Evolutionary conservation across 306 rosid genomes (phyloP).

Genomic region (Alnus glutinosa): DNA sequence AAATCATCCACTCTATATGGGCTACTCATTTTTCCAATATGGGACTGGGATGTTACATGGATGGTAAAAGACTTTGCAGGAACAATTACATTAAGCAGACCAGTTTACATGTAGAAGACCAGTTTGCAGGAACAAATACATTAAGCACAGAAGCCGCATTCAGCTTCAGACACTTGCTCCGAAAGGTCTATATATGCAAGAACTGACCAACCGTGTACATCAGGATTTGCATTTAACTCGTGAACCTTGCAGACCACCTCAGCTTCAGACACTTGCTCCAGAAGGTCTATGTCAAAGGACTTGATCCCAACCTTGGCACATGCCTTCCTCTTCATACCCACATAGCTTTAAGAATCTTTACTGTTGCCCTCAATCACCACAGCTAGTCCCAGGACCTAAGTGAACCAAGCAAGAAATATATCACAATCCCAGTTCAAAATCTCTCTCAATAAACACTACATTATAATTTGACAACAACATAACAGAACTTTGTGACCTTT

Average conservation of each 20-base stretch:
- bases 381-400: conserved; percentile 86
- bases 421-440: not conserved
- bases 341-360: conserved; percentile 88
- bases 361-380: conserved; percentile 85
- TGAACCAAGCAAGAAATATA: too few relatives aligned
- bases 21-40: too few relatives aligned
- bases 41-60: too few relatives aligned
- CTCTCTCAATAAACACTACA: not conserved
- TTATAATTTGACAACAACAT: not conserved
- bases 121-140: too few relatives aligned
- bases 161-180: too few relatives aligned
- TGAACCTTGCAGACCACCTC: conserved; percentile 66
- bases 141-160: too few relatives aligned
- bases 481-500: not conserved
- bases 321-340: conserved; percentile 82
- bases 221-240: conserved; percentile 62
- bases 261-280: conserved; percentile 60
- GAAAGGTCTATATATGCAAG: not conserved
- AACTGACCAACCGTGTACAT: conserved; percentile 68
- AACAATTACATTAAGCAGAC: too few relatives aligned
- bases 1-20: too few relatives aligned
- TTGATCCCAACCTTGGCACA: conserved; percentile 85
- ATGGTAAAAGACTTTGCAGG: too few relatives aligned
- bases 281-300: conserved; percentile 78
- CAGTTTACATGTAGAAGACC: too few relatives aligned